A percentile compares a stretch with the other conserved stretches of the same genome.
Evolutionary conservation across 106 monocot species (phyloP).

Genomic region (Allium sativum): DNA sequence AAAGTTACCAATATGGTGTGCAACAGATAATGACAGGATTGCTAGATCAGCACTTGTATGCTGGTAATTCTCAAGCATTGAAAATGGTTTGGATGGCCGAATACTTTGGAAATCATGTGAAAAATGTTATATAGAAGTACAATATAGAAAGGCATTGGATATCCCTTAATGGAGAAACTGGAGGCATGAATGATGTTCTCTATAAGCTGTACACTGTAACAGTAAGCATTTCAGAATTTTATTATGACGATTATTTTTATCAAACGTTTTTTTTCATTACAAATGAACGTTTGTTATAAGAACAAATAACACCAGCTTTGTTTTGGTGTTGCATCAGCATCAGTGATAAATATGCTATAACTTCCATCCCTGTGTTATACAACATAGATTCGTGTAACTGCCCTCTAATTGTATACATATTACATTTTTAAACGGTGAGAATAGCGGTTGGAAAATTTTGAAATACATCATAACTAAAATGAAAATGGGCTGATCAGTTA

Average conservation of each 20-base stretch:
- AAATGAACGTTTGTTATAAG: neutral
- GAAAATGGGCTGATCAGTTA: too few species aligned
- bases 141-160: slow-evolving; percentile 89
- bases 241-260: too few species aligned
- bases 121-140: slow-evolving; percentile 77
- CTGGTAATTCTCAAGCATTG: slow-evolving; percentile 47
- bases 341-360: neutral
- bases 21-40: slow-evolving; percentile 91
- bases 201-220: slow-evolving; percentile 79
- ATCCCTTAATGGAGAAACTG: slow-evolving; percentile 92
- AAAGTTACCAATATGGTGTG: too few species aligned
- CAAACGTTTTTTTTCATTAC: too few species aligned
- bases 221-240: slow-evolving; percentile 17
- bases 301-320: too few species aligned
- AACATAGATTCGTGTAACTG: too few species aligned
- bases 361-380: too few species aligned
- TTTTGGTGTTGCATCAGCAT: neutral
- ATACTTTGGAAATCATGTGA: slow-evolving; percentile 79
- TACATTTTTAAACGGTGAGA: too few species aligned
- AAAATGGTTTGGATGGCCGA: slow-evolving; percentile 90
- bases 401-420: too few species aligned
- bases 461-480: too few species aligned
- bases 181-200: slow-evolving; percentile 99
- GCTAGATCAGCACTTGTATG: slow-evolving; percentile 69
- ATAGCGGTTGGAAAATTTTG: too few species aligned